Conservation (phyloP, 345 rosid genomes). For the Acer campestre region DNA sequence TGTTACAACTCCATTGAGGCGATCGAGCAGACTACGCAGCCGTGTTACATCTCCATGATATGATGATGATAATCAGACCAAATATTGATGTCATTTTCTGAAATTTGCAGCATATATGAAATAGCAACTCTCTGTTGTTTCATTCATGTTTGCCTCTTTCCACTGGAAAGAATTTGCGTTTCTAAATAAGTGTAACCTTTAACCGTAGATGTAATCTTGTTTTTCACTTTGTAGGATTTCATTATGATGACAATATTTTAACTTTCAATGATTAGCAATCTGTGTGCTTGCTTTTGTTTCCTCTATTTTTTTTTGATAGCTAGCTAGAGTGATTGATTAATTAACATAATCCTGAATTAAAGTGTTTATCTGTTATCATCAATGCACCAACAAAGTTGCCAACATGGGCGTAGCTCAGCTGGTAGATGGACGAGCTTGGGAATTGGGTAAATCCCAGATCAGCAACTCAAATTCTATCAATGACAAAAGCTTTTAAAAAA, state of each 20-base stretch:
- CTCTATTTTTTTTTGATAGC: not conserved
- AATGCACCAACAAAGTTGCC: not conserved
- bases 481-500: no score
- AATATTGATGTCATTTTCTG: not conserved
- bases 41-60: conserved; percentile 35
- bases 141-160: conserved; percentile 2
- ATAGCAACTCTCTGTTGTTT: conserved; percentile 36
- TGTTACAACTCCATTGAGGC: conserved; percentile 40
- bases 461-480: no score
- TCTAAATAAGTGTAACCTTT: not conserved
- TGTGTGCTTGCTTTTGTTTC: not conserved
- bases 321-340: not conserved
- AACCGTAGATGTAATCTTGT: not conserved
- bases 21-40: conserved; percentile 47
- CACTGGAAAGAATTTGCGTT: not conserved
- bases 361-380: not conserved
- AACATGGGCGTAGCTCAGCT: no score
- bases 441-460: no score
- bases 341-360: no score
- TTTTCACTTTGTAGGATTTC: not conserved
- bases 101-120: conserved; percentile 9
- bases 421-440: no score
- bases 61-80: not conserved
- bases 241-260: not conserved
- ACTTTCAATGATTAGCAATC: not conserved